Conservation (phyloP, 768 basidiomycete species). For the Filobasidium floriforme region DNA sequence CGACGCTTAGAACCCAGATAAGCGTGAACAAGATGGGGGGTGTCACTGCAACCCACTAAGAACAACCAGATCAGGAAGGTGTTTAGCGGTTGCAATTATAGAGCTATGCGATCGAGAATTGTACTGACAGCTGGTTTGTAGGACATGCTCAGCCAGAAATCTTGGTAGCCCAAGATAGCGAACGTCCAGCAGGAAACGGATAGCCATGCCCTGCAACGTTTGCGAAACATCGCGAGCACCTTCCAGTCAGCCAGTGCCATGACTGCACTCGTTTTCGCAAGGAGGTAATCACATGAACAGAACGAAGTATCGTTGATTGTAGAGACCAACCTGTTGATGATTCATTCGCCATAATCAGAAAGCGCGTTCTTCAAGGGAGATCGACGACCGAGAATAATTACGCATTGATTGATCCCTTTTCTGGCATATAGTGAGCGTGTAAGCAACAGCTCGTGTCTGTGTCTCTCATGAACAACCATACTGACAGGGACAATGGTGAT, state of each 20-base stretch:
- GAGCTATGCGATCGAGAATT: neutral
- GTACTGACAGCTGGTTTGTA: slow-evolving; percentile 24
- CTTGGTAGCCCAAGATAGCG: slow-evolving; percentile 57
- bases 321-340: slow-evolving; percentile 57
- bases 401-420: slow-evolving; percentile 93
- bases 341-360: neutral
- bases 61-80: neutral
- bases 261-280: neutral
- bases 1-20: slow-evolving; percentile 64
- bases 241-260: slow-evolving; percentile 3
- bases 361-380: neutral
- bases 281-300: slow-evolving; percentile 71
- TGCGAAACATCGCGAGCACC: neutral
- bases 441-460: too few species aligned
- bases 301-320: slow-evolving; percentile 93
- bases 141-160: slow-evolving; percentile 57
- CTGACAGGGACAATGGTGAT: slow-evolving; percentile 48
- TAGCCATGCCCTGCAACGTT: slow-evolving; percentile 62
- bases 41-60: slow-evolving; percentile 53
- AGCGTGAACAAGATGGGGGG: slow-evolving; percentile 66
- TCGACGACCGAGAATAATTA: slow-evolving; percentile 24
- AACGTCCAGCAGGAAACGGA: slow-evolving; percentile 62
- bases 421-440: neutral
- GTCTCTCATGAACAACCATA: neutral
- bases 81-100: neutral